Evolutionary conservation across 2,329 filamentous ascomycete species (phyloP), one percentile per base, ranked within the genome.

Genomic region (Ramichloridium luteum): DNA sequence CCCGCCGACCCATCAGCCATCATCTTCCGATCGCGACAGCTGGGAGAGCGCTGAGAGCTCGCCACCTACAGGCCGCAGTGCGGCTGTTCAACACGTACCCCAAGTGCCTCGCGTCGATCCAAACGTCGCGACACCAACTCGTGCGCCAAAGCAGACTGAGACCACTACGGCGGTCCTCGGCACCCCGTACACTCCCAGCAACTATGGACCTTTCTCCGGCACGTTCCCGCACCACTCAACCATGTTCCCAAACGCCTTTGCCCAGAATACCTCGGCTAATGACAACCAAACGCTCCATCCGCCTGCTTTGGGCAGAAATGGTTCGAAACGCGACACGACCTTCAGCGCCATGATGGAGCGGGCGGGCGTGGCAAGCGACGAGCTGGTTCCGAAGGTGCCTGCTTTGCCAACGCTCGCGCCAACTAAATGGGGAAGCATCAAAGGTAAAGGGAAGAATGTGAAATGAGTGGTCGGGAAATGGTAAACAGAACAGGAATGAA

Each of bases 311-410:
- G 25, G 22, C 23, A 13, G 4, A 14, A 26, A 14, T 11, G 13
- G 12, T 9, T 36, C 6, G 34, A 25, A 26, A 14, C 6, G 25
- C 20, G 30, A 32, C 4, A 44, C 59, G 3, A 62, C 59, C 3
- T 61, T 61, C 35, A 56, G 54, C 0, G 52, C 53, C 28, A 41
- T 62, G 28, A 61, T 62, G 58, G 57, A 58, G 44, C 44, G 55
- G 23, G 59, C 58, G 5, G 59, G 59, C 20, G 20, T 23, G 8
- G 20, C 20, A n/a, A 8, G 20, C n/a, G 20, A 23, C 8, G 20
- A 23, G 8, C 20, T 23, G 8, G 20, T 23, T 8, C 20, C 20
- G 8, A 8, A n/a, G 8, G 20, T 23, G 20, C 20, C 20, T 8
- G 20, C 20, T n/a, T 8, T 23, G 20, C 20, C 20, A 5, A n/a